Percentiles rank a stretch among this genome's conserved stretches.
These are phyloP conservation scores for Tirmania nivea DNA, from an alignment of 495 filamentous ascomycete species.

Conservation along the genomic window DNA sequence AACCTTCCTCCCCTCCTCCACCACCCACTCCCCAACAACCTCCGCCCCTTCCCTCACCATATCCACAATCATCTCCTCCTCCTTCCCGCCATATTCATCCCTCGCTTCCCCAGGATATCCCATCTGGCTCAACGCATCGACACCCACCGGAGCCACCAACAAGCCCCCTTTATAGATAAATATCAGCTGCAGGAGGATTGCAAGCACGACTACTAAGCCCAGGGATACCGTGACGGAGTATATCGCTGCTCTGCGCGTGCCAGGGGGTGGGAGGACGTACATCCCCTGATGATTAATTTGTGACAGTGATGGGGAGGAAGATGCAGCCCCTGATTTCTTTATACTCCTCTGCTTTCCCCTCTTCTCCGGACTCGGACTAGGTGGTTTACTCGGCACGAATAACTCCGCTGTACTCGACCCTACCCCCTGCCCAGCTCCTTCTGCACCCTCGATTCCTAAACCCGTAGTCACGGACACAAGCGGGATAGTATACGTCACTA, in stretches of 20 bases:
- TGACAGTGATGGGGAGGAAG: background rate
- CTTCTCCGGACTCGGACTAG: too few relatives aligned
- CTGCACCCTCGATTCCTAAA: too few relatives aligned
- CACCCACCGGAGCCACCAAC: background rate
- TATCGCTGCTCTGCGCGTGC: slow-evolving; percentile 1
- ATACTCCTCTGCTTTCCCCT: too few relatives aligned
- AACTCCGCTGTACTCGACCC: background rate
- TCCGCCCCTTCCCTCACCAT: background rate
- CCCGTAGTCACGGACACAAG: slow-evolving; percentile 22
- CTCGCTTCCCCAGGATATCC: background rate
- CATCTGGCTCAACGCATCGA: background rate
- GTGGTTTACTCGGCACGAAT: too few relatives aligned
- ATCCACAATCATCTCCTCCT: background rate
- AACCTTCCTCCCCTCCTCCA: slow-evolving; percentile 6
- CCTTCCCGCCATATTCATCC: background rate
- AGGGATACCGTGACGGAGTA: slow-evolving; percentile 12
- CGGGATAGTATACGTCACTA: slow-evolving; percentile 65
- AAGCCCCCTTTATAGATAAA: slow-evolving; percentile 3
- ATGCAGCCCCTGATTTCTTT: background rate
- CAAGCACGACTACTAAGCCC: slow-evolving; percentile 12
- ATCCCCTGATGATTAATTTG: background rate
- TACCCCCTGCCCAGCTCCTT: too few relatives aligned
- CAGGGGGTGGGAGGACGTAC: background rate
- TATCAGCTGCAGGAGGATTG: slow-evolving; percentile 12
- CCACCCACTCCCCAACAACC: slow-evolving; percentile 10